Percentiles rank a stretch among this genome's conserved stretches.
Conservation (phyloP, 257 asterid species). For the Craterostigma plantagineum region DNA sequence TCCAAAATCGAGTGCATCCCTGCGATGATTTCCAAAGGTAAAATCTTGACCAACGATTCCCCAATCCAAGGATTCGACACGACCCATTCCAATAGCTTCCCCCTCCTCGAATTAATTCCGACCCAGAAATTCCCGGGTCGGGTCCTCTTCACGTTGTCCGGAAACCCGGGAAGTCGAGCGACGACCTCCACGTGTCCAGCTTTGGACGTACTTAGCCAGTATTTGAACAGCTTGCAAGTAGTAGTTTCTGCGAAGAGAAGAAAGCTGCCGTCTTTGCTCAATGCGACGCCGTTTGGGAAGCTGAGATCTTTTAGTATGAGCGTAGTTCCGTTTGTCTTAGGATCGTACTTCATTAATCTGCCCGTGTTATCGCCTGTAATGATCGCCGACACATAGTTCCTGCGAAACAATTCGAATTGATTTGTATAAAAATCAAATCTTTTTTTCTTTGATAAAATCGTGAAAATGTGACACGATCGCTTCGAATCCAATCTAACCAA, state of each 20-base stretch:
- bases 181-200: conserved; percentile 20
- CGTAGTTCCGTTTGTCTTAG: conserved; percentile 15
- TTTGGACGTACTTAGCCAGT: conserved; percentile 33
- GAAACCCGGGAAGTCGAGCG: conserved; percentile 3
- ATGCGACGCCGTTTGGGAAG: conserved; percentile 72
- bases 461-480: neutral
- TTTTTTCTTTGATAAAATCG: too few species aligned
- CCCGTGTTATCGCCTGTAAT: conserved; percentile 44
- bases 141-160: too few species aligned
- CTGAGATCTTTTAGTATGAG: conserved; percentile 24
- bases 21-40: too few species aligned
- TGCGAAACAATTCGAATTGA: conserved; percentile 7
- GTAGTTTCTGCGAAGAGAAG: conserved; percentile 52
- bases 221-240: conserved; percentile 26
- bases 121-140: too few species aligned
- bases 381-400: conserved; percentile 25
- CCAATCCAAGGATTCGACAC: too few species aligned
- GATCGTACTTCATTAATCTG: conserved; percentile 43
- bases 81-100: too few species aligned
- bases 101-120: too few species aligned
- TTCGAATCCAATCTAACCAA: too few species aligned
- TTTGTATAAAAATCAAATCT: neutral
- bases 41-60: too few species aligned
- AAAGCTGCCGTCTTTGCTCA: conserved; percentile 34
- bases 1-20: too few species aligned